These are phyloP conservation scores for Cystobasidiaceae sp. DNA, from an alignment of 1,284 basidiomycete genomes.

Conservation along the genomic window DNA sequence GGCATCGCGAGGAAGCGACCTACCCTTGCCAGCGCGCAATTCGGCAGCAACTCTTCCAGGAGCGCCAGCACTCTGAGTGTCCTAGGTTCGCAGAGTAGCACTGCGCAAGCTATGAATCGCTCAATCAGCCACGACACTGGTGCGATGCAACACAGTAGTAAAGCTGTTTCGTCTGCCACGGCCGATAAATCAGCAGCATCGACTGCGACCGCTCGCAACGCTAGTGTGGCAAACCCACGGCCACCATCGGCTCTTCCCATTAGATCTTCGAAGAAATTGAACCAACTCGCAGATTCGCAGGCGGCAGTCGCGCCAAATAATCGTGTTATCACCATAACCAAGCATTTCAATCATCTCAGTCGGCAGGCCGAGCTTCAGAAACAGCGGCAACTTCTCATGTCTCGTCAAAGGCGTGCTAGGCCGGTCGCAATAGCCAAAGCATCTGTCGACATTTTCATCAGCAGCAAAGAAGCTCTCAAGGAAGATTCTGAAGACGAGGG, in stretches of 20 bases:
- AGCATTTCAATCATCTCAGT: slow-evolving; percentile 52
- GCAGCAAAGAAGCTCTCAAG: slow-evolving; percentile 75
- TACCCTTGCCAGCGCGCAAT: not conserved
- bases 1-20: not conserved
- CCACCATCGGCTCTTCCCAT: no score
- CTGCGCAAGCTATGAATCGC: no score
- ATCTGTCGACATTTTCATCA: slow-evolving; percentile 83
- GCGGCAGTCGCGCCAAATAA: slow-evolving; percentile 24
- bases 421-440: slow-evolving; percentile 86
- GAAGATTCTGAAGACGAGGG: slow-evolving; percentile 61
- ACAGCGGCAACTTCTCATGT: slow-evolving; percentile 49
- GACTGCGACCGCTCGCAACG: no score
- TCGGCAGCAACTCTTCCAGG: not conserved
- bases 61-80: slow-evolving; percentile 8
- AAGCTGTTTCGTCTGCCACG: no score
- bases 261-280: no score
- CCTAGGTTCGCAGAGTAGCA: slow-evolving; percentile 4
- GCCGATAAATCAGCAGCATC: no score
- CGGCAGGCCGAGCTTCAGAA: slow-evolving; percentile 54
- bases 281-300: no score
- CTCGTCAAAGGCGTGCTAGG: slow-evolving; percentile 81
- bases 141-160: no score
- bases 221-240: no score
- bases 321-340: slow-evolving; percentile 53
- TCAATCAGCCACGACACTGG: no score